These are phyloP conservation scores for Dillenia suffruticosa DNA, from an alignment of 164 flowering plant genomes.

Conservation along the genomic window DNA sequence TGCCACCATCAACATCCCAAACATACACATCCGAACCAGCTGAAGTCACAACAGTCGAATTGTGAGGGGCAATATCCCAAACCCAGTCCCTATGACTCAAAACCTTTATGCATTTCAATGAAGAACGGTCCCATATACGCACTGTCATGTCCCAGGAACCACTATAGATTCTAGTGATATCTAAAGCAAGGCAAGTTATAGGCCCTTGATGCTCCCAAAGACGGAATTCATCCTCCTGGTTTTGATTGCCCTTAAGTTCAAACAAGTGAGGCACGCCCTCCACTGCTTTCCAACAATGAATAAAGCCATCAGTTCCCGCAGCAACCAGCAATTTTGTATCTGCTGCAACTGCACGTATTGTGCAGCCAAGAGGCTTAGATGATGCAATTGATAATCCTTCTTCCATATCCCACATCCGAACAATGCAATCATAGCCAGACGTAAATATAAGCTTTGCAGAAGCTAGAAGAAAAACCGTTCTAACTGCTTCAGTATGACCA, in stretches of 20 bases:
- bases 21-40: conserved; percentile 77
- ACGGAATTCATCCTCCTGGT: conserved; percentile 42
- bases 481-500: conserved; percentile 88
- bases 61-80: conserved; percentile 70
- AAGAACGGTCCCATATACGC: conserved; percentile 75
- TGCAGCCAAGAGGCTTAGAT: conserved; percentile 71
- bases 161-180: conserved; percentile 66
- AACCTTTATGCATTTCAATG: conserved; percentile 49
- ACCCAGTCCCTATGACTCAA: conserved; percentile 90
- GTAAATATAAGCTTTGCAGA: conserved; percentile 75
- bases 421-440: conserved; percentile 73
- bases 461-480: conserved; percentile 62
- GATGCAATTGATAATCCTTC: conserved; percentile 66
- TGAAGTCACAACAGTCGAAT: conserved; percentile 53
- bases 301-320: conserved; percentile 85
- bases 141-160: conserved; percentile 99
- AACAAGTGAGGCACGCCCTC: conserved; percentile 66
- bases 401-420: conserved; percentile 87
- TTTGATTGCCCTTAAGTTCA: conserved; percentile 45
- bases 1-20: conserved; percentile 61
- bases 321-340: conserved; percentile 76
- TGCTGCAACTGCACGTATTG: conserved; percentile 80
- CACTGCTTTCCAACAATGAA: conserved; percentile 76
- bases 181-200: conserved; percentile 77
- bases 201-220: conserved; percentile 92